Base-by-base conservation (phyloP, 495 filamentous ascomycete species). In the Penicillium cosmopolitanum region DNA sequence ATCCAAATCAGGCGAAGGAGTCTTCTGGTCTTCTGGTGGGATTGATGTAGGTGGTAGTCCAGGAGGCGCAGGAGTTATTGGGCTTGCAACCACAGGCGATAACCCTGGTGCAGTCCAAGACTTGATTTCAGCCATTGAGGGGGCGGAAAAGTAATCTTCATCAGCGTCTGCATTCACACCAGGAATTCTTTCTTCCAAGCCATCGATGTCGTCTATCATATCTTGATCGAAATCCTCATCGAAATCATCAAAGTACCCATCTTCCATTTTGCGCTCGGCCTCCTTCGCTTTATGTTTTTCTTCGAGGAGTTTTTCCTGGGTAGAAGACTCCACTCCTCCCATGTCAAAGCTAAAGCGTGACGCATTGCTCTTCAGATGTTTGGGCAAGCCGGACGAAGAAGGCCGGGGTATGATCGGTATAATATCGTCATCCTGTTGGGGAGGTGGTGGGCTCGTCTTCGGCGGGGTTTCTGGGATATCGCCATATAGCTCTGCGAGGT, bases 291-390 rank as follows among this genome's bases (percentile, higher is more conserved):
- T 87, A 63, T 95, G 89, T 40, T 91, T 86, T 67, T 96, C 92
- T 75, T 97, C 93, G 15, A 97, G 72, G 2, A 93, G 66, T 66
- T 87, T 87, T 70, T 97, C 93, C 69, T 96, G 87, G 11, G 83
- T 83, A 5, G 89, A 87, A 13, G 90, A 86, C 34, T 90, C 92
- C n/a, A 88, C 85, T 11, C 84, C 84, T 19, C 73, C 79, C 82
- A 96, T 90, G 66, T 97, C 92, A 65, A 97, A 97, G 67, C 92
- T 96, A 64, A 97, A 96, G 10, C 93, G 80, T 3, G 91, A 96
- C 0, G 92, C 89, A 53, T 88, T 94, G 70, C 91, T 94, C 63
- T 89, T 93, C 70, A 93, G 87, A 70, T 93, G 91, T 62, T 80
- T 89, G 0, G 90, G 89, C 38, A 83, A 51, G 6, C 68, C 80